Evolutionary conservation across 2,329 filamentous ascomycete genomes (phyloP).

Genomic region (Aspergillus neoniger): DNA sequence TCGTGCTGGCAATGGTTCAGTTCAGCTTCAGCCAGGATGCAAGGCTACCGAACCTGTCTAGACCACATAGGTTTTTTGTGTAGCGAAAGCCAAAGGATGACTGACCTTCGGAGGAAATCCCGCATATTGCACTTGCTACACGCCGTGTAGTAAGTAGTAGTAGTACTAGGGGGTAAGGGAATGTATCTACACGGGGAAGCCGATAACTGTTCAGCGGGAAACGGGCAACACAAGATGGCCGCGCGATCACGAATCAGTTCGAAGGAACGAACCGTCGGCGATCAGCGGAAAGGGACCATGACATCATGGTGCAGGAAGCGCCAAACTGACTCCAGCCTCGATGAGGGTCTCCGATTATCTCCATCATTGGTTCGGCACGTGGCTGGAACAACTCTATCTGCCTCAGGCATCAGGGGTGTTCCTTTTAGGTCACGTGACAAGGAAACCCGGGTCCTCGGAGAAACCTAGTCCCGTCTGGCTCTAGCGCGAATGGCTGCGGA

Average conservation of each 20-base stretch:
- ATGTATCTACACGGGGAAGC: neutral
- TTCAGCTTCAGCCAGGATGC: neutral
- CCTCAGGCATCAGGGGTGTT: neutral
- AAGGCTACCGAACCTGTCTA: constrained; percentile 1
- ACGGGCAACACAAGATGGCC: neutral
- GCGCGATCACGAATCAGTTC: neutral
- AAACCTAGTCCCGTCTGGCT: constrained; percentile 3
- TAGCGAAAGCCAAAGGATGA: neutral
- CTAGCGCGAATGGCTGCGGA: constrained; percentile 16
- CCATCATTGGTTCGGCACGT: constrained; percentile 3
- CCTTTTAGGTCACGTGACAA: constrained; percentile 7
- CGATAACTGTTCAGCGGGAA: constrained; percentile 10
- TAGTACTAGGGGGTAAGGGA: too few relatives aligned
- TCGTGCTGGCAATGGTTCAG: constrained; percentile 1
- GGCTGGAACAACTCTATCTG: neutral
- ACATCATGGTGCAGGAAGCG: constrained; percentile 11
- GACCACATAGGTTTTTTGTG: neutral
- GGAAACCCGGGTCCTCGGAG: neutral
- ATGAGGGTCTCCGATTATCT: neutral
- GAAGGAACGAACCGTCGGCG: neutral
- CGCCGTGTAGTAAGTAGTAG: too few relatives aligned
- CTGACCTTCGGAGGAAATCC: neutral
- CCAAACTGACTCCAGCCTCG: neutral
- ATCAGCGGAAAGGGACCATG: constrained; percentile 10
- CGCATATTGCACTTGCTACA: neutral